Percentiles rank a stretch among this genome's conserved stretches.
Evolutionary conservation across 2,329 filamentous ascomycete species (phyloP).

Genomic region (Ustilaginoidea virens): DNA sequence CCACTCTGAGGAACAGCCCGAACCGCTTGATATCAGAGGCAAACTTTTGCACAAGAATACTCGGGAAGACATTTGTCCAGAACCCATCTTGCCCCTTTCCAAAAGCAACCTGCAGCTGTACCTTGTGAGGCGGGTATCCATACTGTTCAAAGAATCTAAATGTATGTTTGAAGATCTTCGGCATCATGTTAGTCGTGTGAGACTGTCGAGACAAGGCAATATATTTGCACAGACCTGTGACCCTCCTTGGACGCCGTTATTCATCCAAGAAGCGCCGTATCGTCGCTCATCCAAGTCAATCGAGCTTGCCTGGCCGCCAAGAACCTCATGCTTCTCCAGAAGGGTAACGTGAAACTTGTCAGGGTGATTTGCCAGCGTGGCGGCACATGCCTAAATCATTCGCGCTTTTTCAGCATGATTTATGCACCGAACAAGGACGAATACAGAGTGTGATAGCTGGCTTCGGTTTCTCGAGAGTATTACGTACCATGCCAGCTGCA

Average conservation of each 20-base stretch:
- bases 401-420: not conserved
- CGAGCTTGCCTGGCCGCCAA: slow-evolving; percentile 45
- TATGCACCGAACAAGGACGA: not conserved
- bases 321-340: slow-evolving; percentile 40
- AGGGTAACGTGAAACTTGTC: slow-evolving; percentile 51
- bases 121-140: slow-evolving; percentile 37
- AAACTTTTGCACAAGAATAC: slow-evolving; percentile 37
- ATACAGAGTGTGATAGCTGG: too few relatives aligned
- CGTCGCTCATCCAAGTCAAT: slow-evolving; percentile 40
- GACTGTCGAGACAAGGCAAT: not conserved
- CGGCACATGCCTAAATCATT: slow-evolving; percentile 40
- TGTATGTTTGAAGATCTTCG: slow-evolving; percentile 50
- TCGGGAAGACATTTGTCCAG: slow-evolving; percentile 52
- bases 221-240: slow-evolving; percentile 14
- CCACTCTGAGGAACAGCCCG: slow-evolving; percentile 36
- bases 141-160: slow-evolving; percentile 48
- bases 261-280: slow-evolving; percentile 44
- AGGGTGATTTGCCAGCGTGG: slow-evolving; percentile 49
- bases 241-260: slow-evolving; percentile 49
- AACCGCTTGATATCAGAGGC: slow-evolving; percentile 41
- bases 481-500: slow-evolving; percentile 41
- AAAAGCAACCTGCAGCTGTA: slow-evolving; percentile 47
- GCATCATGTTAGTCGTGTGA: not conserved
- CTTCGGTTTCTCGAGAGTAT: not conserved
- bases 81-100: slow-evolving; percentile 42